Conservation (phyloP, 2,329 filamentous ascomycete species). For the Lachnellula suecica region DNA sequence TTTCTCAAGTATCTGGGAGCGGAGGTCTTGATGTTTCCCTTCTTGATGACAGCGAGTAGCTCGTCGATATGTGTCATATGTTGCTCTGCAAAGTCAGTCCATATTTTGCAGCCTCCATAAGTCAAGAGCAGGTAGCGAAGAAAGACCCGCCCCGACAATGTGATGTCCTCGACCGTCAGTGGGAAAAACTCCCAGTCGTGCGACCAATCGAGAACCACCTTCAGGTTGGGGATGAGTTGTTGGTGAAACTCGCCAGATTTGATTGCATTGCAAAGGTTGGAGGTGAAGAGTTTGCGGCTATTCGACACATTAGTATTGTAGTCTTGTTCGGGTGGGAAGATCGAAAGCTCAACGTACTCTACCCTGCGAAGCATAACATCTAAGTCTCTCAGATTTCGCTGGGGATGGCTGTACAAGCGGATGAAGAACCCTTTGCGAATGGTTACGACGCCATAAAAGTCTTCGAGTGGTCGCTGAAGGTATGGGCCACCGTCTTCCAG, state of each 20-base stretch:
- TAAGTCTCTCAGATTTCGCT: not conserved
- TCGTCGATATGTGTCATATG: not conserved
- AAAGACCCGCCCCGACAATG: not conserved
- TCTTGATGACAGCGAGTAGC: not conserved
- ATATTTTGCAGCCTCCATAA: not conserved
- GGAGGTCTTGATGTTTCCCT: not conserved
- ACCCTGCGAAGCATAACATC: not conserved
- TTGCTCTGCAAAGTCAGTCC: not conserved
- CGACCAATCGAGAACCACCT: not conserved
- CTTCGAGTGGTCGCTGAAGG: not conserved
- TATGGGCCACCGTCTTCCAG: no score
- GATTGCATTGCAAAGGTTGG: not conserved
- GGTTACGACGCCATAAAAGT: not conserved
- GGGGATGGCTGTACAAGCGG: not conserved
- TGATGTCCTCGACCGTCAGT: not conserved
- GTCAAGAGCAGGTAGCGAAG: not conserved
- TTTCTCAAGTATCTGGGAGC: not conserved
- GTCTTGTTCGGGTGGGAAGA: no score
- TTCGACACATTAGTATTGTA: no score
- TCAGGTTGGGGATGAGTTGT: not conserved
- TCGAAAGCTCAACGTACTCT: no score
- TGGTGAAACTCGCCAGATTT: not conserved
- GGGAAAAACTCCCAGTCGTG: not conserved
- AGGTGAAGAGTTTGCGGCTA: not conserved
- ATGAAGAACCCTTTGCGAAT: not conserved